phyloP scores from a whole-genome alignment of 768 basidiomycete species.

The Cystobasidiopsis lactophilus region DNA sequence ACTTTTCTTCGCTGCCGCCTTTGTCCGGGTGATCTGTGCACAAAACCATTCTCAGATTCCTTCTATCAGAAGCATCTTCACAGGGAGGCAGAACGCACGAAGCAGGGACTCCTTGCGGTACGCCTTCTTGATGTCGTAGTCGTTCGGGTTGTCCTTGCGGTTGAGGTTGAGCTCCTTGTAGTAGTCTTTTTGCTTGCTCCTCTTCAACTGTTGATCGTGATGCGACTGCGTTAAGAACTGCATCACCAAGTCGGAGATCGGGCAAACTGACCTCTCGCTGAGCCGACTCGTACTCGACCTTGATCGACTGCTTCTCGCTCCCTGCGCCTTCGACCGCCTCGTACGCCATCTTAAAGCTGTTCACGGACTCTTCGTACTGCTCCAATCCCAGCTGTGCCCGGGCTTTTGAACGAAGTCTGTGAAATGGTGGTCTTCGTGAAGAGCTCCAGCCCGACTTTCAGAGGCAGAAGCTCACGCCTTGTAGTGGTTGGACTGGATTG shows the following conservation, averaged over 20 bases:
- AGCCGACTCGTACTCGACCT: no score
- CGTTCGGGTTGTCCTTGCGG: conserved; percentile 36
- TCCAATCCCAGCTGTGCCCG: conserved; percentile 55
- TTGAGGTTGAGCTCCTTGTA: not conserved
- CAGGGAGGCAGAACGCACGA: conserved; percentile 17
- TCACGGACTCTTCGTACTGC: conserved; percentile 35
- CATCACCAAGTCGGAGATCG: no score
- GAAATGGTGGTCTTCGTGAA: not conserved
- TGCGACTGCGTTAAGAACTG: not conserved
- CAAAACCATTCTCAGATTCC: not conserved
- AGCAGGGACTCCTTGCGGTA: conserved; percentile 59
- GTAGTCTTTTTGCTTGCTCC: not conserved
- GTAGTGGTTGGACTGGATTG: conserved; percentile 43
- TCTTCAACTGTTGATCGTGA: not conserved
- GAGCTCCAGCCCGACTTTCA: not conserved
- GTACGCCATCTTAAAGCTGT: not conserved
- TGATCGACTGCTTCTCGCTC: no score
- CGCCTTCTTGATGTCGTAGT: conserved; percentile 46
- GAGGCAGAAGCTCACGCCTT: conserved; percentile 33
- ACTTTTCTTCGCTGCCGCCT: conserved; percentile 89
- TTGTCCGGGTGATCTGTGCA: conserved; percentile 24
- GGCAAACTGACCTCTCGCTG: not conserved
- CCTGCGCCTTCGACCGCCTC: not conserved
- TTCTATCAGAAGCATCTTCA: not conserved
- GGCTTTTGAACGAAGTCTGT: conserved; percentile 49